Evolutionary conservation across 345 rosid species (phyloP).

Genomic region (Gynandropsis gynandra): DNA sequence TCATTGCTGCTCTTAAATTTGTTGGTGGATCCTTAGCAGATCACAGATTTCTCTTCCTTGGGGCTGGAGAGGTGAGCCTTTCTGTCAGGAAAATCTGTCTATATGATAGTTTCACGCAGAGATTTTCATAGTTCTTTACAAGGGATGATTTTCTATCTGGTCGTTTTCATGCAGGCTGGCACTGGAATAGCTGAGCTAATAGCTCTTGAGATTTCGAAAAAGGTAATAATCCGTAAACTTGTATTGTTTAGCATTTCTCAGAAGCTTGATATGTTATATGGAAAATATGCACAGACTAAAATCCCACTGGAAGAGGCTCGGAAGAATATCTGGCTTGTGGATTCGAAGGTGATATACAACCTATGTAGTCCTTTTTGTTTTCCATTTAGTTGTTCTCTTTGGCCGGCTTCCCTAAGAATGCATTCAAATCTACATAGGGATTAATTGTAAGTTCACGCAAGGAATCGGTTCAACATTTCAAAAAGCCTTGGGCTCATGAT

Average conservation of each 20-base stretch:
- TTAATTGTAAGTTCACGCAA: slow-evolving; percentile 75
- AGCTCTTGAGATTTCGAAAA: slow-evolving; percentile 87
- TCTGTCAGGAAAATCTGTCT: slow-evolving; percentile 2
- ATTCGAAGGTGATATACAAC: slow-evolving; percentile 64
- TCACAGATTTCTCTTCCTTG: slow-evolving; percentile 85
- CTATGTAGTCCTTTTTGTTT: neutral
- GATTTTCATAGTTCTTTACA: slow-evolving; percentile 3
- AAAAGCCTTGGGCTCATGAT: slow-evolving; percentile 96
- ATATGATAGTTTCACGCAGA: slow-evolving; percentile 4
- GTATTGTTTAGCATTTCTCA: slow-evolving; percentile 12
- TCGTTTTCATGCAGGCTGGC: slow-evolving; percentile 66
- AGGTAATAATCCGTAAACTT: slow-evolving; percentile 35
- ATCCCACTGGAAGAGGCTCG: slow-evolving; percentile 74
- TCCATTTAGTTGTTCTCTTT: neutral
- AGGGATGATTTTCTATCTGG: slow-evolving; percentile 1
- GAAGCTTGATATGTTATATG: slow-evolving; percentile 16
- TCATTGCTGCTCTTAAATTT: slow-evolving; percentile 66
- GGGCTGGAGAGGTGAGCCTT: slow-evolving; percentile 83
- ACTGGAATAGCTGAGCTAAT: slow-evolving; percentile 93
- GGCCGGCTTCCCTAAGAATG: slow-evolving; percentile 7
- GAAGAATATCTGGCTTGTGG: slow-evolving; percentile 83
- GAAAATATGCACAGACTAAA: slow-evolving; percentile 44
- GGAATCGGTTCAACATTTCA: slow-evolving; percentile 87
- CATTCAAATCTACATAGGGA: slow-evolving; percentile 41
- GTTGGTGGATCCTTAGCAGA: slow-evolving; percentile 71